Conservation (phyloP, 108 stramenopile species). For the Seminavis robusta region DNA sequence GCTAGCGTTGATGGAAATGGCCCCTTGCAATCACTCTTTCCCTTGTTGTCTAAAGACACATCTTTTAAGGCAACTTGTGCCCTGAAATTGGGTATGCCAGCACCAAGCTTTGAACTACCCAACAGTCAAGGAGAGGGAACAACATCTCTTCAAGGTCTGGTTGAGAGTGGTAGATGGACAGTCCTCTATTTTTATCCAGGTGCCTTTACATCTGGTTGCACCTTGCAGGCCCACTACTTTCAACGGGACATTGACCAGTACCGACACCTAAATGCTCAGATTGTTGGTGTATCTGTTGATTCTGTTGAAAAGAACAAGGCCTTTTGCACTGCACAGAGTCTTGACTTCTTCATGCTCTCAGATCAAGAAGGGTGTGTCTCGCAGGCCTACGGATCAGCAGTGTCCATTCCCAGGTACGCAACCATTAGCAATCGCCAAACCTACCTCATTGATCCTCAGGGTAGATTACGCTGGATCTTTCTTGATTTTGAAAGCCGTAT, state of each 20-base stretch:
- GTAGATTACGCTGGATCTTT: slow-evolving; percentile 73
- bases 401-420: slow-evolving; percentile 72
- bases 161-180: slow-evolving; percentile 53
- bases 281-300: slow-evolving; percentile 82
- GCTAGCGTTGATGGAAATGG: no score
- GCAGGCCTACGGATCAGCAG: slow-evolving; percentile 53
- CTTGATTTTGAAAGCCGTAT: slow-evolving; percentile 72
- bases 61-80: no score
- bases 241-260: slow-evolving; percentile 52
- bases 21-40: no score
- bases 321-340: slow-evolving; percentile 62
- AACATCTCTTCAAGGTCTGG: slow-evolving; percentile 37
- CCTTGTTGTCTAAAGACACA: no score
- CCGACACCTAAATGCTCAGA: slow-evolving; percentile 52
- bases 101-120: slow-evolving; percentile 62
- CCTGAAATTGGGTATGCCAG: no score
- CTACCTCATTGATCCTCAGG: slow-evolving; percentile 76
- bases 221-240: slow-evolving; percentile 74
- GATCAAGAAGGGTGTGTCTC: slow-evolving; percentile 63
- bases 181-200: slow-evolving; percentile 86
- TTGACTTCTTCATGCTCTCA: slow-evolving; percentile 73
- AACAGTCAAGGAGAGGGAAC: slow-evolving; percentile 54
- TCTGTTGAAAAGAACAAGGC: slow-evolving; percentile 75
- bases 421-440: slow-evolving; percentile 81
- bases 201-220: slow-evolving; percentile 80